phyloP scores from a whole-genome alignment of 2,329 filamentous ascomycete genomes.

The Ceratocystis huliohia region DNA sequence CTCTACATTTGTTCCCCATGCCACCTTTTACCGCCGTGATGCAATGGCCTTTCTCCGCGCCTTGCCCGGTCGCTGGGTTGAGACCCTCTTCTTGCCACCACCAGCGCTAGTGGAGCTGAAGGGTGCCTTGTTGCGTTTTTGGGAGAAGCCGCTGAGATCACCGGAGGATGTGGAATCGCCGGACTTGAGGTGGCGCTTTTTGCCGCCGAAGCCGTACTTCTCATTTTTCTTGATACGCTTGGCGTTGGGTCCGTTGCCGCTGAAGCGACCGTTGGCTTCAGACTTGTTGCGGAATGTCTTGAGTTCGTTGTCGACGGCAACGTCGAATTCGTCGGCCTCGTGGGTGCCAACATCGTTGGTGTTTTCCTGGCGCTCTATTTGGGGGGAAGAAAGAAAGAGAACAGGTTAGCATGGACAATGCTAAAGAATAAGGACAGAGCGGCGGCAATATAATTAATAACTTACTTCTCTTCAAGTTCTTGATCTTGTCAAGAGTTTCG shows the following conservation, averaged over 20 bases:
- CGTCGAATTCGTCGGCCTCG: constrained; percentile 79
- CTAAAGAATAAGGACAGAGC: constrained; percentile 16
- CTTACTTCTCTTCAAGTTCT: constrained; percentile 87
- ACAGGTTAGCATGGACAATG: constrained; percentile 23
- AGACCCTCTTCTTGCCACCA: constrained; percentile 15
- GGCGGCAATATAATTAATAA: background rate
- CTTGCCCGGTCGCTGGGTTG: constrained; percentile 21
- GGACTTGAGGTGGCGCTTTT: constrained; percentile 85
- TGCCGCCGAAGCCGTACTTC: constrained; percentile 91
- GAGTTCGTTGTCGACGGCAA: constrained; percentile 62
- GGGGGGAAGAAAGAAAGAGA: constrained; percentile 18
- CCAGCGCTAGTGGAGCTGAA: constrained; percentile 20
- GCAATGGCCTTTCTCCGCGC: constrained; percentile 22
- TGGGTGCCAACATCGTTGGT: constrained; percentile 49
- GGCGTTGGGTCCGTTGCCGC: constrained; percentile 34
- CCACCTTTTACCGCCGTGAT: constrained; percentile 13
- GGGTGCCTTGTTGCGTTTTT: constrained; percentile 40
- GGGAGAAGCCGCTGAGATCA: constrained; percentile 69
- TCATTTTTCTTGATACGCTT: constrained; percentile 91
- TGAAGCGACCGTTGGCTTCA: constrained; percentile 32
- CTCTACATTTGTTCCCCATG: background rate
- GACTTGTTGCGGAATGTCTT: constrained; percentile 29
- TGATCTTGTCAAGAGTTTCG: constrained; percentile 91
- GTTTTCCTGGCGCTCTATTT: constrained; percentile 69
- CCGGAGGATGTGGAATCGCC: constrained; percentile 72